These are phyloP conservation scores for Trametes versicolor DNA, from an alignment of 1,284 basidiomycete genomes.

Conservation along the genomic window DNA sequence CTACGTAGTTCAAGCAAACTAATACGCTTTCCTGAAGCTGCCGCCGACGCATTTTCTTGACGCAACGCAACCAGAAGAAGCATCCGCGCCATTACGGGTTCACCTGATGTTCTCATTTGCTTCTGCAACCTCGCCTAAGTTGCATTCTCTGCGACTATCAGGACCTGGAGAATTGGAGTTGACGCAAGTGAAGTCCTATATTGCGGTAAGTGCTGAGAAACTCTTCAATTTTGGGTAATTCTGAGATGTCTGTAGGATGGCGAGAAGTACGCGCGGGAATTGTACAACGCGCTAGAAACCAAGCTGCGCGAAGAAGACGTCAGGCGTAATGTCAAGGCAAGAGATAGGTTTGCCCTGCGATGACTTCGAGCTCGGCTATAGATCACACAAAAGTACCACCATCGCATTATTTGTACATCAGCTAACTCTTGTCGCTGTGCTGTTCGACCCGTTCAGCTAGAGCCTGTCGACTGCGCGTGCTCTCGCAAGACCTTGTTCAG, in stretches of 20 bases:
- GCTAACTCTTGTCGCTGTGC: neutral
- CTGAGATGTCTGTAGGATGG: conserved; percentile 42
- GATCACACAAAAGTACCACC: conserved; percentile 11
- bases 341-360: conserved; percentile 42
- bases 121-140: conserved; percentile 44
- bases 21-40: conserved; percentile 47
- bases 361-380: conserved; percentile 1
- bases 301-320: conserved; percentile 49
- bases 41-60: conserved; percentile 72
- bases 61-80: conserved; percentile 72
- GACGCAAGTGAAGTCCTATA: conserved; percentile 55
- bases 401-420: conserved; percentile 21
- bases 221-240: neutral
- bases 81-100: conserved; percentile 61
- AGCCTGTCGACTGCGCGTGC: conserved; percentile 17
- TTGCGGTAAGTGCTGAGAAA: conserved; percentile 54
- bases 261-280: conserved; percentile 47
- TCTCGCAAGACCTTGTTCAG: conserved; percentile 53
- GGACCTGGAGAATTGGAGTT: conserved; percentile 64
- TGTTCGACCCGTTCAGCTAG: neutral
- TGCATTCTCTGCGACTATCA: conserved; percentile 71
- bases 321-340: conserved; percentile 48
- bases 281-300: conserved; percentile 46
- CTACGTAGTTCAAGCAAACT: neutral
- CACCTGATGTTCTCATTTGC: conserved; percentile 71